Base-by-base conservation (phyloP, 1,139 yeast genomes). In the Kodamaea alishanica region DNA sequence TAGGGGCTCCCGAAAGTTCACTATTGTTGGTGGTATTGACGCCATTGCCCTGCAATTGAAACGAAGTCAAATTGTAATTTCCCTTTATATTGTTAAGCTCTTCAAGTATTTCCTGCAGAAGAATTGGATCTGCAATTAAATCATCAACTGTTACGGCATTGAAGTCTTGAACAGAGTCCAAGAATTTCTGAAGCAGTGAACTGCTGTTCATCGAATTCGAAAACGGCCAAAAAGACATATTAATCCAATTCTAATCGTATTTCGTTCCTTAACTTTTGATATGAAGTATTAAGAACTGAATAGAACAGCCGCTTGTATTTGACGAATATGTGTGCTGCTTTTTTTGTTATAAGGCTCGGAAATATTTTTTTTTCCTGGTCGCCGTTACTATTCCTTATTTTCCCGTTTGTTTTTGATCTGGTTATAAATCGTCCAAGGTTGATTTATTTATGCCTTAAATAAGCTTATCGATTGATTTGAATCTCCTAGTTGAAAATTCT, bases 141-240 rank as follows among this genome's bases (percentile, higher is more conserved):
- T 63, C 67, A 28, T 65, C 67, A 11, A 58, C 71, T 6, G 62
- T 53, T 1, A 69, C 65, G 10, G 54, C 35, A n/a, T 61, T 47
- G 30, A 60, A 51, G 49, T 70, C 76, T 42, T 49, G 63, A 9
- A 66, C 55, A 5, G 65, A 54, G 49, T 71, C 77, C 44, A 71
- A 57, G 41, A 65, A 68, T 54, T 65, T 68, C 51, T 67, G 75
- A 43, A 70, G 66, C 43, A 55, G 67, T 49, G 66, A 65, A 49
- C 67, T 68, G 52, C 50, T 64, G 50, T 60, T 65, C 48, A 66
- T 57, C 15, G 73, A 55, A 40, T 63, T 70, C 33, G 72, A 56
- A 49, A 71, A 71, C 32, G 77, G 77, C 77, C 77, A 71, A 48
- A 71, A 71, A 32, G 77, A 71, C 77, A 71, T 71, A 38, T 31